Evolutionary conservation across 768 basidiomycete species (phyloP).

Genomic region (Naganishia friedmannii): DNA sequence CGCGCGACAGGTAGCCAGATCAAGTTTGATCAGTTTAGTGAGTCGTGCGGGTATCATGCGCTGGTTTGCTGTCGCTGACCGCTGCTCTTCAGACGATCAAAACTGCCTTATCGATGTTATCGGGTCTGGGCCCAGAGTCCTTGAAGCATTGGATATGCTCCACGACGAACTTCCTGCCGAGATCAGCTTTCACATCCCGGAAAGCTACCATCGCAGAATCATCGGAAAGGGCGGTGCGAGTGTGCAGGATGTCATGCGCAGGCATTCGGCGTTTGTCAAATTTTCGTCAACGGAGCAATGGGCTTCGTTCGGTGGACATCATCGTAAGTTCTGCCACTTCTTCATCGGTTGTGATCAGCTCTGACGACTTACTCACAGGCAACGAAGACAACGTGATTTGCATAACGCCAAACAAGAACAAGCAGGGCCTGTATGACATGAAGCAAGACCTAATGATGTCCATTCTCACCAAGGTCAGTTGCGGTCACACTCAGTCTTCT

Average conservation of each 20-base stretch:
- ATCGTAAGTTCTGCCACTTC: not conserved
- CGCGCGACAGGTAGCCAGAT: slow-evolving; percentile 95
- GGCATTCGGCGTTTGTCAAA: slow-evolving; percentile 99
- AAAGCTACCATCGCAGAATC: slow-evolving; percentile 96
- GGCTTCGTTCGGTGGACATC: slow-evolving; percentile 74
- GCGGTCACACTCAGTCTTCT: slow-evolving; percentile 11
- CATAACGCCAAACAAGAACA: slow-evolving; percentile 97
- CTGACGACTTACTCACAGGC: slow-evolving; percentile 56
- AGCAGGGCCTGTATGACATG: slow-evolving; percentile 86
- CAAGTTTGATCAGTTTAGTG: slow-evolving; percentile 36
- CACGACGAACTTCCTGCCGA: slow-evolving; percentile 98
- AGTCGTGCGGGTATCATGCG: not conserved
- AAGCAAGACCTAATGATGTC: slow-evolving; percentile 97
- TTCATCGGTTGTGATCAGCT: too few species aligned
- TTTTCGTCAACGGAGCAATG: slow-evolving; percentile 98
- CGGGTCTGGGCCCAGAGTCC: slow-evolving; percentile 74
- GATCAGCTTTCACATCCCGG: slow-evolving; percentile 97
- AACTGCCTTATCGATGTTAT: slow-evolving; percentile 91
- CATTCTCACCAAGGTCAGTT: slow-evolving; percentile 83
- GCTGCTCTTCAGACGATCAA: slow-evolving; percentile 56
- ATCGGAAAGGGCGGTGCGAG: slow-evolving; percentile 97
- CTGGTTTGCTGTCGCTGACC: not conserved
- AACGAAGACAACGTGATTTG: slow-evolving; percentile 99
- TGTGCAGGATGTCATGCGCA: slow-evolving; percentile 99
- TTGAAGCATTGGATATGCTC: slow-evolving; percentile 81